Percentiles rank a stretch among this genome's conserved stretches.
Evolutionary conservation across 495 filamentous ascomycete species (phyloP).

Genomic region (Tricharina praecox): DNA sequence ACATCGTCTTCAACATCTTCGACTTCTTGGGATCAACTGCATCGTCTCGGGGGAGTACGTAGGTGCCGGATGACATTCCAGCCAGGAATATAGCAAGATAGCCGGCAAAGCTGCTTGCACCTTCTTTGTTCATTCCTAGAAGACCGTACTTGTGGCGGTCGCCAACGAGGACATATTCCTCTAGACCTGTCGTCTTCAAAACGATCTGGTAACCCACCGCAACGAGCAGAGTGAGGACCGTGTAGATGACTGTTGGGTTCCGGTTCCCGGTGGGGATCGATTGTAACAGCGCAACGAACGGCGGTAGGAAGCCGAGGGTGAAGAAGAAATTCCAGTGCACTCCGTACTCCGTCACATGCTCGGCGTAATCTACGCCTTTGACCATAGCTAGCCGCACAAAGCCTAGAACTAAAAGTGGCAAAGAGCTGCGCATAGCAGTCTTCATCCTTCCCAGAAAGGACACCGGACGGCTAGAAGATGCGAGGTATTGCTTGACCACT

Average conservation of each 20-base stretch:
- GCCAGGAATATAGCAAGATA: slow-evolving; percentile 92
- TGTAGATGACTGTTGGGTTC: slow-evolving; percentile 38
- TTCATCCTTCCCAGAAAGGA: slow-evolving; percentile 40
- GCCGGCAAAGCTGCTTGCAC: slow-evolving; percentile 78
- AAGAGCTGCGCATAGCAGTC: slow-evolving; percentile 53
- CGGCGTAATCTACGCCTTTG: slow-evolving; percentile 87
- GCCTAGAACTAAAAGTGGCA: slow-evolving; percentile 69
- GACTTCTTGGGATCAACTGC: slow-evolving; percentile 20
- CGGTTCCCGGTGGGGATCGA: slow-evolving; percentile 37
- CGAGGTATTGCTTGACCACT: slow-evolving; percentile 53
- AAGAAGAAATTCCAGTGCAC: slow-evolving; percentile 99
- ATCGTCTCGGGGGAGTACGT: slow-evolving; percentile 44
- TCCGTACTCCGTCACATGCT: slow-evolving; percentile 95
- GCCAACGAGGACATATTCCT: slow-evolving; percentile 69
- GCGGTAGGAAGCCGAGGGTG: slow-evolving; percentile 74
- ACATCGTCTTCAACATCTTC: slow-evolving; percentile 42
- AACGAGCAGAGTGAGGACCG: slow-evolving; percentile 49
- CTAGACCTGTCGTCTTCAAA: slow-evolving; percentile 61
- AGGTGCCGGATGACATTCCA: slow-evolving; percentile 65
- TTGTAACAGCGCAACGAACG: slow-evolving; percentile 77
- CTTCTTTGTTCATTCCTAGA: slow-evolving; percentile 80
- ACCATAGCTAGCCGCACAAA: slow-evolving; percentile 69
- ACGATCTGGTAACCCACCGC: slow-evolving; percentile 50
- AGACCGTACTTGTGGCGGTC: slow-evolving; percentile 47
- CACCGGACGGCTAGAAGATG: slow-evolving; percentile 6